Conservation (phyloP, 2,329 filamentous ascomycete species). For the Claviceps cyperi region DNA sequence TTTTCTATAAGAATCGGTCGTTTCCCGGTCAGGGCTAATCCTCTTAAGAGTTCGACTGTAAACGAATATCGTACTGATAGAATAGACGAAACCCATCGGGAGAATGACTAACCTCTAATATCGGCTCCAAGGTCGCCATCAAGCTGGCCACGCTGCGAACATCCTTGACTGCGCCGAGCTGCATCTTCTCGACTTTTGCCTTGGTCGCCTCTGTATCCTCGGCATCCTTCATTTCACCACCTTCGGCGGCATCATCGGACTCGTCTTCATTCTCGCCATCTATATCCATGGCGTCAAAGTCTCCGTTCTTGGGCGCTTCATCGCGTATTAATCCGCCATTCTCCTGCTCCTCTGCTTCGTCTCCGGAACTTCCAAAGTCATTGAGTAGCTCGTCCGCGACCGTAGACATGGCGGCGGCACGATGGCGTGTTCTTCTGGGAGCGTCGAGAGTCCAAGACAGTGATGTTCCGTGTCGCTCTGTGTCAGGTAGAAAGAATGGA, state of each 20-base stretch:
- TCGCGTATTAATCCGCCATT: conserved; percentile 33
- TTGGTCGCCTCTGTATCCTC: conserved; percentile 58
- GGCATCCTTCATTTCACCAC: conserved; percentile 32
- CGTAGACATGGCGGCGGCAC: conserved; percentile 54
- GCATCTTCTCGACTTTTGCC: conserved; percentile 70
- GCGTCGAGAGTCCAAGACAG: background rate
- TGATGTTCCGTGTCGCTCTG: background rate
- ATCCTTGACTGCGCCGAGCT: conserved; percentile 57
- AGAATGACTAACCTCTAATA: conserved; percentile 58
- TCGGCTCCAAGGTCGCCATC: conserved; percentile 67
- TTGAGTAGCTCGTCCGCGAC: conserved; percentile 85
- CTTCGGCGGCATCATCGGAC: conserved; percentile 45
- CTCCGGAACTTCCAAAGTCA: conserved; percentile 51
- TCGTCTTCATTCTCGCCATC: conserved; percentile 33
- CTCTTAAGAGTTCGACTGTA: conserved; percentile 39
- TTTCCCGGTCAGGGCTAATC: conserved; percentile 54
- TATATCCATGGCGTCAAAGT: conserved; percentile 36
- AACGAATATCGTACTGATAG: conserved; percentile 29
- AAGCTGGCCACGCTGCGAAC: conserved; percentile 66
- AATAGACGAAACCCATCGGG: background rate
- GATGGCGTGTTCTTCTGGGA: no score
- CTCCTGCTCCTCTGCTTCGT: conserved; percentile 53
- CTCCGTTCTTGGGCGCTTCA: conserved; percentile 22
- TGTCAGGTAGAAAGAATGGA: background rate
- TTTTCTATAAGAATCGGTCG: conserved; percentile 49